Evolutionary conservation across 108 stramenopile genomes (phyloP).

Genomic region (Skeletonema grethae): DNA sequence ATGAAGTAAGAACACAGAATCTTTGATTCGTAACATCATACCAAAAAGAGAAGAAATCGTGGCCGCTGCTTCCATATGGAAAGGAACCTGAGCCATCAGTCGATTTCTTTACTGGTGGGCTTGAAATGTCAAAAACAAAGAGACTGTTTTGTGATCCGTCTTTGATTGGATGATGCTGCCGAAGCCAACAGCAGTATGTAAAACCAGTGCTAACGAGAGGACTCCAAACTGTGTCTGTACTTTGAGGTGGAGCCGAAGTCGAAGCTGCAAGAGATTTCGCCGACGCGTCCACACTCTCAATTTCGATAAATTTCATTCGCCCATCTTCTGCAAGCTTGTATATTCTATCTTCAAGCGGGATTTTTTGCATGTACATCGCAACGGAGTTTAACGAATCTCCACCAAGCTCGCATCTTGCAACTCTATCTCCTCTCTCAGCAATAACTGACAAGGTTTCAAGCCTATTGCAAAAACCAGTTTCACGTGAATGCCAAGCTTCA

Average conservation of each 20-base stretch:
- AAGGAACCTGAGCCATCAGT: slow-evolving; percentile 44
- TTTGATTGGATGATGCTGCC: slow-evolving; percentile 56
- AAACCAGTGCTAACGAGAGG: slow-evolving; percentile 74
- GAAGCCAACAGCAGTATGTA: slow-evolving; percentile 80
- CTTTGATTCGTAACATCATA: slow-evolving; percentile 69
- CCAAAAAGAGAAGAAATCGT: slow-evolving; percentile 77
- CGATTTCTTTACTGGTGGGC: slow-evolving; percentile 54
- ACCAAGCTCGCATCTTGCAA: slow-evolving; percentile 71
- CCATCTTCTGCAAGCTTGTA: slow-evolving; percentile 80
- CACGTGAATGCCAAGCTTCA: slow-evolving; percentile 61
- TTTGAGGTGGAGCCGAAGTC: slow-evolving; percentile 48
- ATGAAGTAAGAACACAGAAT: slow-evolving; percentile 77
- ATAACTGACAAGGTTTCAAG: slow-evolving; percentile 78
- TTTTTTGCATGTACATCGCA: slow-evolving; percentile 76
- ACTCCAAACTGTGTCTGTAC: slow-evolving; percentile 66
- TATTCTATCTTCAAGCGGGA: slow-evolving; percentile 75
- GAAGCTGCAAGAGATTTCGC: slow-evolving; percentile 56
- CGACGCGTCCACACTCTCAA: slow-evolving; percentile 70
- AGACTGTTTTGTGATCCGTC: slow-evolving; percentile 60
- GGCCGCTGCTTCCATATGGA: slow-evolving; percentile 42
- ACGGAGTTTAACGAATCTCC: slow-evolving; percentile 82
- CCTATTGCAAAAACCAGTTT: slow-evolving; percentile 64
- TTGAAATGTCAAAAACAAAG: slow-evolving; percentile 80
- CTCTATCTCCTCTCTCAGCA: slow-evolving; percentile 72
- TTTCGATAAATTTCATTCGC: slow-evolving; percentile 73